phyloP scores from a whole-genome alignment of 2,329 filamentous ascomycete genomes.

The Cytospora chrysosperma region DNA sequence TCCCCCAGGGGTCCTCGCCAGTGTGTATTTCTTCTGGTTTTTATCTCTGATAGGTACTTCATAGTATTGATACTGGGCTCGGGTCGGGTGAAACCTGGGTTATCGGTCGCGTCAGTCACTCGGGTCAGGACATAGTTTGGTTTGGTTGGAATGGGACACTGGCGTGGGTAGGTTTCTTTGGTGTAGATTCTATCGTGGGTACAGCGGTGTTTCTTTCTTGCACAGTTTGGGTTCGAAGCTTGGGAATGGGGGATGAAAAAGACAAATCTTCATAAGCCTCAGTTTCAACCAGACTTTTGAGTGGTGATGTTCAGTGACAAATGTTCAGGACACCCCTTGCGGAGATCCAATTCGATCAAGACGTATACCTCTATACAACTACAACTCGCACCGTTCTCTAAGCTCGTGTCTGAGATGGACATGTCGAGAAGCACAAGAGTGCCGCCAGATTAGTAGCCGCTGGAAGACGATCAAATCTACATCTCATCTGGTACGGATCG shows the following conservation, averaged over 20 bases:
- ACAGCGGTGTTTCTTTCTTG: background rate
- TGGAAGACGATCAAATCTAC: too few relatives aligned
- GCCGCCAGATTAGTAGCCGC: too few relatives aligned
- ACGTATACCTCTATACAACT: too few relatives aligned
- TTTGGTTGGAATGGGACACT: background rate
- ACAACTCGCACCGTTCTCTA: too few relatives aligned
- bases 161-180: background rate
- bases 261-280: background rate
- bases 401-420: too few relatives aligned
- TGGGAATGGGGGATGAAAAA: background rate
- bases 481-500: too few relatives aligned
- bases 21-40: background rate
- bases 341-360: background rate
- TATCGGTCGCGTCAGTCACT: background rate
- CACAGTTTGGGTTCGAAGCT: background rate
- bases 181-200: background rate
- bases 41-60: background rate
- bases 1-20: background rate
- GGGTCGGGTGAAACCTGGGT: conserved; percentile 1
- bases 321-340: background rate
- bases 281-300: background rate
- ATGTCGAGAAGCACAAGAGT: too few relatives aligned
- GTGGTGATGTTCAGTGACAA: background rate
- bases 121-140: background rate
- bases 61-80: conserved; percentile 11